Percentiles rank a stretch among this genome's conserved stretches.
Conservation (phyloP, 306 rosid genomes). For the Acacia acuminata region DNA sequence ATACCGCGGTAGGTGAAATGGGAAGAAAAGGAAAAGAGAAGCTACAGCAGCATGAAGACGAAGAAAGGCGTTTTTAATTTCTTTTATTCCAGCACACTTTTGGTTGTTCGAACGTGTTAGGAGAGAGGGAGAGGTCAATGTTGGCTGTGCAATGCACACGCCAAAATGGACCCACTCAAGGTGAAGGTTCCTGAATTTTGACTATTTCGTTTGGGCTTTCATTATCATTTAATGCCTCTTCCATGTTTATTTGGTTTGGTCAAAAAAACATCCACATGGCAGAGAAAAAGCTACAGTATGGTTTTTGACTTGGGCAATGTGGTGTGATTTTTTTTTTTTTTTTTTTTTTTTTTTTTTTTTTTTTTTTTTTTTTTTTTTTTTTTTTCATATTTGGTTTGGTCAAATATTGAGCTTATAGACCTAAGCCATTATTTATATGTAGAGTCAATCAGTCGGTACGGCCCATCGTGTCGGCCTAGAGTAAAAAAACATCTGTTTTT, state of each 20-base stretch:
- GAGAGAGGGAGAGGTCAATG: constrained; percentile 24
- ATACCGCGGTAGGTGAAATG: constrained; percentile 31
- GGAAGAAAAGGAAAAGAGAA: neutral
- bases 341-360: no score
- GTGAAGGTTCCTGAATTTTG: neutral
- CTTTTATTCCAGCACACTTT: neutral
- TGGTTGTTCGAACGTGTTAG: neutral
- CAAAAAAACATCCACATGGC: neutral
- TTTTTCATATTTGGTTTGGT: neutral
- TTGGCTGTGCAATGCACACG: constrained; percentile 66
- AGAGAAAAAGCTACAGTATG: neutral
- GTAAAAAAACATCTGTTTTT: no score
- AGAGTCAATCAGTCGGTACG: no score
- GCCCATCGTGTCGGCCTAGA: no score
- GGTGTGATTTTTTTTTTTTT: neutral
- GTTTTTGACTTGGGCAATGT: neutral
- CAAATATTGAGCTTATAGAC: neutral
- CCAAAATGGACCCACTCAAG: constrained; percentile 26
- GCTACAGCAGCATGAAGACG: constrained; percentile 7
- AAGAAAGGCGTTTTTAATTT: neutral
- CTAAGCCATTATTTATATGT: neutral
- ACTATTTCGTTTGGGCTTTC: neutral
- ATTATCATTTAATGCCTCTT: neutral
- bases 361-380: no score
- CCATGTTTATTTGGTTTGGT: neutral